Percentiles rank a stretch among this genome's conserved stretches.
Evolutionary conservation across 2,329 filamentous ascomycete genomes (phyloP).

Genomic region (Cytospora schulzeri): DNA sequence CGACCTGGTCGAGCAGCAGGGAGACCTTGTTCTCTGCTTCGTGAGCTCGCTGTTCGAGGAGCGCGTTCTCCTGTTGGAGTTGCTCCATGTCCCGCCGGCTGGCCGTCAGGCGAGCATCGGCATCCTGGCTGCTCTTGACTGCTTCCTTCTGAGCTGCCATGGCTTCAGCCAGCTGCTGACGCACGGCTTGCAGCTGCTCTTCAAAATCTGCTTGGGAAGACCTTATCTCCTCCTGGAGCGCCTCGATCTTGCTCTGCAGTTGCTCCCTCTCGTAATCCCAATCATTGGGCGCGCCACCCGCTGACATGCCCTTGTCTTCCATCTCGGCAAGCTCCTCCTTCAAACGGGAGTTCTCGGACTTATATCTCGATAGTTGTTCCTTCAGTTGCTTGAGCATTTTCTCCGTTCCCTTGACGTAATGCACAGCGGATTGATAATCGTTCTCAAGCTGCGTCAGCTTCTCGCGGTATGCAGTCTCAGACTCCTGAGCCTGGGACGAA

Average conservation of each 20-base stretch:
- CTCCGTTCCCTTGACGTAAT: constrained; percentile 97
- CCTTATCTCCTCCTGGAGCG: constrained; percentile 69
- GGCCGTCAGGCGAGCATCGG: constrained; percentile 58
- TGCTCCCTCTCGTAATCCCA: constrained; percentile 76
- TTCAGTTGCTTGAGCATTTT: constrained; percentile 99
- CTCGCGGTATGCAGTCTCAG: constrained; percentile 87
- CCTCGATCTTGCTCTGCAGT: constrained; percentile 69
- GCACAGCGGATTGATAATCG: constrained; percentile 95
- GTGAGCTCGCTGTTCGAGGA: constrained; percentile 79
- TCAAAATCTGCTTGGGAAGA: constrained; percentile 70
- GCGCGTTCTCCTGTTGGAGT: constrained; percentile 77
- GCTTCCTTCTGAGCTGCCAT: constrained; percentile 71
- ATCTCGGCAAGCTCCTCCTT: constrained; percentile 77
- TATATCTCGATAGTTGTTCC: constrained; percentile 92
- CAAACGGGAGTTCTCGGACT: constrained; percentile 79
- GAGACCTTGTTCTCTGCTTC: constrained; percentile 95
- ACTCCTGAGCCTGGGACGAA: constrained; percentile 79
- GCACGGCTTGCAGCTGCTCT: constrained; percentile 67
- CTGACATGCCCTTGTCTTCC: constrained; percentile 49
- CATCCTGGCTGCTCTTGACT: constrained; percentile 56
- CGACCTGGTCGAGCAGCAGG: constrained; percentile 90
- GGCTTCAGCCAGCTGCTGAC: constrained; percentile 66
- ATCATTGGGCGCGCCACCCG: constrained; percentile 51
- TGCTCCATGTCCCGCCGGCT: constrained; percentile 73
- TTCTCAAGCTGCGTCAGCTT: constrained; percentile 93